phyloP scores from a whole-genome alignment of 2,329 filamentous ascomycete genomes.

The Talaromyces rugulosus region DNA sequence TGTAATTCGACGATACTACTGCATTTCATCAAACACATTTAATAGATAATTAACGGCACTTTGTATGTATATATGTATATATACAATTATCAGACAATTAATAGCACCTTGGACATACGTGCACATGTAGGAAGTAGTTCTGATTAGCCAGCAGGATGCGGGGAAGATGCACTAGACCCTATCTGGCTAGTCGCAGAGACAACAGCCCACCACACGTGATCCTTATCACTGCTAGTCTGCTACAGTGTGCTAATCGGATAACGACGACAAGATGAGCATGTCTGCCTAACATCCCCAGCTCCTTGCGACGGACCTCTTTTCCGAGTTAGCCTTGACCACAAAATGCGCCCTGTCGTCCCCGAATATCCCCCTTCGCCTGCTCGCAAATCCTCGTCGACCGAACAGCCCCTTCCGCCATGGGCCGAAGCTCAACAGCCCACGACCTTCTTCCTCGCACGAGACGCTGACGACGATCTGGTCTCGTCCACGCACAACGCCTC shows the following conservation, averaged over 20 bases:
- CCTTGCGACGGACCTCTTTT: neutral
- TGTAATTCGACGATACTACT: too few relatives aligned
- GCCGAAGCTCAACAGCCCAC: conserved; percentile 43
- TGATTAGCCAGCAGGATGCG: neutral
- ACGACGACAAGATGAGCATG: neutral
- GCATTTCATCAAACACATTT: neutral
- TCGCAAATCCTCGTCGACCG: conserved; percentile 33
- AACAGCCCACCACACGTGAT: conserved; percentile 12
- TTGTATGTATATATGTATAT: too few relatives aligned
- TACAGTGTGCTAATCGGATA: neutral
- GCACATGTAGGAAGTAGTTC: too few relatives aligned
- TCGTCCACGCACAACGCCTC: neutral
- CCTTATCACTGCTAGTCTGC: conserved; percentile 12
- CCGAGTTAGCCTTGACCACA: conserved; percentile 8
- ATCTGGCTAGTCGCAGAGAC: neutral
- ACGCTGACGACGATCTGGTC: conserved; percentile 1
- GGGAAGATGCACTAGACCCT: neutral
- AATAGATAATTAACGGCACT: neutral
- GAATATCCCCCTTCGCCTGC: conserved; percentile 28
- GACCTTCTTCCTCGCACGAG: conserved; percentile 58
- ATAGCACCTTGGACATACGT: too few relatives aligned
- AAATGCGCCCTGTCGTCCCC: conserved; percentile 35
- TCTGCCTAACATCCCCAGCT: neutral
- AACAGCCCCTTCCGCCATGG: conserved; percentile 26
- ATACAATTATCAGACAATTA: too few relatives aligned